Base-by-base conservation (phyloP, 179 eudicot species). In the Kewa caespitosa region DNA sequence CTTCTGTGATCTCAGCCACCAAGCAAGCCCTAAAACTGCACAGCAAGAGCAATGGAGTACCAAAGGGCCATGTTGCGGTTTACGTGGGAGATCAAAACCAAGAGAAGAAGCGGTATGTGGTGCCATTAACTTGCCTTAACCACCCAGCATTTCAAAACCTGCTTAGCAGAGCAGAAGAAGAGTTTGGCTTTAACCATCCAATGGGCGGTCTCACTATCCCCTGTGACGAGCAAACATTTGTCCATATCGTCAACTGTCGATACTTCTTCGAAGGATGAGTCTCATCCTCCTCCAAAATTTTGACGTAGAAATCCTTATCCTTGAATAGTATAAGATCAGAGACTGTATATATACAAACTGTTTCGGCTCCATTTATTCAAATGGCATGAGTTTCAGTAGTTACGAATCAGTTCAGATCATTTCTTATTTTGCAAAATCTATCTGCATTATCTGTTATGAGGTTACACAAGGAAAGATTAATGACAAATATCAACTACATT, bases 61-160 rank as follows among this genome's bases (percentile, higher is more conserved):
- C 85, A 38, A 82, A 82, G 70, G 85, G 82, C 15, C 76, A 82
- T 27, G 74, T 82, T 8, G 83, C 85, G 0, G 90, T 90, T 11
- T 90, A 90, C 61, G 89, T 91, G 1, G 96, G 91, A 34, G 86
- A 83, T 17, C 77, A 76, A 20, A n/a, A 72, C 37, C 59, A 68
- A 37, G 82, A 84, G 38, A 67, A 87, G 77, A 87, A 80, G 70
- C 76, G 90, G 60, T 84, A 88, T 85, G 83, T 88, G 31, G 91
- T 91, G n/a, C 96, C 96, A 2, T 81, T 91, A 18, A 81, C 91
- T 2, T 86, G 82, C 77, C 74, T 89, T 60, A 80, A 74, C 48
- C 87, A 77, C n/a, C 96, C 90, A 1, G 87, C 82, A 79, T 89
- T 91, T 62, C 91, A 80, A 41, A 62, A 79, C 64, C 76, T 91